Evolutionary conservation across 2,329 filamentous ascomycete species (phyloP), one percentile per base, ranked within the genome.

Genomic region (Monosporascus sp.): DNA sequence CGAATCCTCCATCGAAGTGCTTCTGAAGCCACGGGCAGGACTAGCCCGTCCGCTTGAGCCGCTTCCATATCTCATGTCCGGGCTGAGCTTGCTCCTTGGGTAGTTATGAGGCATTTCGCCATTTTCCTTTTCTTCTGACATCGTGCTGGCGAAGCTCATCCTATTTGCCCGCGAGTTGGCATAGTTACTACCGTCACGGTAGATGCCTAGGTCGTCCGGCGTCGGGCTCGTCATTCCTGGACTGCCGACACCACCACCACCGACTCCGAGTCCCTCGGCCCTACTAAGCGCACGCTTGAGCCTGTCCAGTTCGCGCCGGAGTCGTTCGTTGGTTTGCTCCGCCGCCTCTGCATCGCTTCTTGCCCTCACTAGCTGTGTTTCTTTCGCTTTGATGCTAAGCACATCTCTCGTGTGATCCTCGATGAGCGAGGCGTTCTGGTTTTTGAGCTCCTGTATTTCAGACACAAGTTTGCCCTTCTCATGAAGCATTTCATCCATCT

Each of bases 371-470:
- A 99, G 81, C 65, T 99, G 94, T 3, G 94, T 97, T 71, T 99
- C 94, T 72, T 99, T 99, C 16, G 94, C 94, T 71, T 97, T 97
- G 74, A 99, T 95, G 62, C 91, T 94, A 43, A 99, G 79, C 0
- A 97, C 91, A 64, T 99, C 93, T 48, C 93, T 83, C 0, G 94
- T 99, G 69, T 97, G 93, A 64, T 97, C 93, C 72, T 99, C 94
- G 56, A 99, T 99, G 36, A 99, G 79, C 58, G 94, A 88, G 24
- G 94, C 94, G 65, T 99, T 99, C 69, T 97, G 91, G 64, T 96
- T 95, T 73, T 97, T 95, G 31, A 99, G 81, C 71, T 97, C 94
- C 61, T 93, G 88, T 43, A 97, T 87, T 69, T 97, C 91, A 0
- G 91, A 94, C 55, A 85, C 82, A 48, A 96, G 81, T 65, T 87